Base-by-base conservation (phyloP, 208 protist species). In the Leishmania guyanensis region DNA sequence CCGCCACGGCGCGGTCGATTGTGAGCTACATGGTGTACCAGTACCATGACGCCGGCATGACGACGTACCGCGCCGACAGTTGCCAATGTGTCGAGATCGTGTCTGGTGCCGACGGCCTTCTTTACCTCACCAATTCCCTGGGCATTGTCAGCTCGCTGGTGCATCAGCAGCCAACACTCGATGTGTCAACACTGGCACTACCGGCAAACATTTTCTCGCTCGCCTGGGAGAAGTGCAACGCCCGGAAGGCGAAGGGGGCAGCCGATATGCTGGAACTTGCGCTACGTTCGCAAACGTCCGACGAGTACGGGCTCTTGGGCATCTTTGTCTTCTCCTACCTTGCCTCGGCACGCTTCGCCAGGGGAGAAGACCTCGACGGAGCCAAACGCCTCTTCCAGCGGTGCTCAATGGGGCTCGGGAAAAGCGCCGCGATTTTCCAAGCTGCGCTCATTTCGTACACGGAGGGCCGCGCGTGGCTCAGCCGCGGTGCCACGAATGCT, bases 101-200 rank as follows among this genome's bases (percentile, higher is more conserved):
- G 17, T 68, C 73, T 17, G 90, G 81, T 0, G 82, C 83, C 64
- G 87, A 92, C 62, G 84, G 76, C 6, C 82, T 89, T 66, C 84
- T 82, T 36, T 94, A 94, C 78, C 33, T 94, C 36, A 92, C 90
- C 39, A 92, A 92, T 77, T 79, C 65, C 10, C 80, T 94, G 10
- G 87, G 90, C 33, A 76, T 94, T 14, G 75, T 91, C 43, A 83
- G 75, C 77, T 73, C 79, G 0, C 62, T 85, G 58, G 65, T 86
- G 5, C 76, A 79, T 22, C 66, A 72, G 75, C 78, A 46, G 74
- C 53, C 48, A 62, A 60, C 78, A 43, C 10, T 79, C 8, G 39
- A 77, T 5, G 53, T 85, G 70, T 51, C 39, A 29, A 58, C 79
- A 8, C 66, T 79, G 36, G n/a, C 17, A 1, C 54, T 81, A 10